Evolutionary conservation across 2,329 filamentous ascomycete species (phyloP), one percentile per base, ranked within the genome.

Genomic region (Fusarium equiseti): DNA sequence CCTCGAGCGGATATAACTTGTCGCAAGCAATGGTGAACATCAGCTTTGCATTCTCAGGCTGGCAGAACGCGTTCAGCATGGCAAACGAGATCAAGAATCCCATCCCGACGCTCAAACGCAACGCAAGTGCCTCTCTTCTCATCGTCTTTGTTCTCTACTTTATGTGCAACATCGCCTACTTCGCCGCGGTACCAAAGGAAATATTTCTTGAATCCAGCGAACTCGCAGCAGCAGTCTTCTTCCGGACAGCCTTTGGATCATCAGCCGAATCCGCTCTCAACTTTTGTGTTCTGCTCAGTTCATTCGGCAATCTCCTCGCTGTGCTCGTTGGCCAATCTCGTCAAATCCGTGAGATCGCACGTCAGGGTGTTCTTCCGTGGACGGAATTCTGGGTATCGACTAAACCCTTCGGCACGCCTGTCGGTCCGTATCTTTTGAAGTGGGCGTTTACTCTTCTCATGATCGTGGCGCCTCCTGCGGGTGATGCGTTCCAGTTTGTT

Each of bases 31-130:
- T 91, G 26, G 84, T 88, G 50, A 89, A 85, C 57, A 86, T 90
- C 52, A 89, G 85, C 57, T 86, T 90, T 50, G 83, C 87, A 29
- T 90, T 89, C 63, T 86, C 87, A 0, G 88, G 88, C 3, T 90
- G 85, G 64, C 79, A 82, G 13, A 90, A 90, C 67, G 86, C 87
- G 0, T 90, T 90, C 78, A 89, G 89, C 65, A 82, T 90, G 6
- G 86, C 87, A 60, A 89, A 89, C 55, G 88, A 90, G 76, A 85
- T 90, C 68, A 85, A 88, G 82, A 86, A 89, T 65, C 89, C 89
- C 0, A 81, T 90, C 31, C 85, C 83, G 32, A 86, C 84, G 0
- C 82, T 90, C 22, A 85, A 85, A 51, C 83, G 77, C 72, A 82
- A 83, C 64, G 87, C 83, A 9, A 81, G 83, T 3, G 73, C 84